Evolutionary conservation across 805 yeast species (phyloP).

Genomic region (Cyberlindnera subsufficiens): DNA sequence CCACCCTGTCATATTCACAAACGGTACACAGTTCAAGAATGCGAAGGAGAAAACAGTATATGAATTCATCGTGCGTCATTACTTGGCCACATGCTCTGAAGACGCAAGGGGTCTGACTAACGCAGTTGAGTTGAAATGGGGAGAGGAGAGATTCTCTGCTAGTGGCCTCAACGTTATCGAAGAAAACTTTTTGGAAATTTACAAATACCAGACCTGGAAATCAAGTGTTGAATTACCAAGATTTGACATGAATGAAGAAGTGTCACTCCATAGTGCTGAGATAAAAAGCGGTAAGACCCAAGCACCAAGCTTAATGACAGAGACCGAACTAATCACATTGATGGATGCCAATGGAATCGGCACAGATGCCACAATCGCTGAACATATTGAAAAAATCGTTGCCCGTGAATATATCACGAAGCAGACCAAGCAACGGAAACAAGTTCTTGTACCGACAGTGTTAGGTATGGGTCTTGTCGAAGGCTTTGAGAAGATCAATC

Average conservation of each 20-base stretch:
- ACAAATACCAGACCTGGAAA: conserved; percentile 75
- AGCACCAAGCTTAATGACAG: conserved; percentile 83
- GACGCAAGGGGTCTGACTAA: conserved; percentile 81
- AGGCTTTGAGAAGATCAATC: conserved; percentile 77
- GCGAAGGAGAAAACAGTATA: conserved; percentile 65
- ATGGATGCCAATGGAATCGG: conserved; percentile 99
- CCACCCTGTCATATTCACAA: conserved; percentile 66
- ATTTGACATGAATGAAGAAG: conserved; percentile 49
- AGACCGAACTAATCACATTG: conserved; percentile 81
- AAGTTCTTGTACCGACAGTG: conserved; percentile 64
- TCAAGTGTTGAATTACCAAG: conserved; percentile 57
- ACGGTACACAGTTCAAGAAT: conserved; percentile 22
- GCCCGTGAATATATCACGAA: conserved; percentile 60
- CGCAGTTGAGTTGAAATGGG: conserved; percentile 67
- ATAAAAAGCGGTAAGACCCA: conserved; percentile 71
- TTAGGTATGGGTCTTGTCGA: conserved; percentile 84
- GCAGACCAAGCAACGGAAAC: conserved; percentile 30
- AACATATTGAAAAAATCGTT: conserved; percentile 81
- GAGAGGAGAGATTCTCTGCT: conserved; percentile 62
- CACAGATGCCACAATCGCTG: conserved; percentile 98
- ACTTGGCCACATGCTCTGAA: conserved; percentile 84
- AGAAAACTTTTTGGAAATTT: conserved; percentile 75
- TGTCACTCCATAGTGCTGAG: conserved; percentile 50
- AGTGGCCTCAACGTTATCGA: conserved; percentile 72
- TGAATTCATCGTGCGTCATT: conserved; percentile 80